Evolutionary conservation across 2,329 filamentous ascomycete species (phyloP), one percentile per base, ranked within the genome.

Genomic region (Simplicillium sp.): DNA sequence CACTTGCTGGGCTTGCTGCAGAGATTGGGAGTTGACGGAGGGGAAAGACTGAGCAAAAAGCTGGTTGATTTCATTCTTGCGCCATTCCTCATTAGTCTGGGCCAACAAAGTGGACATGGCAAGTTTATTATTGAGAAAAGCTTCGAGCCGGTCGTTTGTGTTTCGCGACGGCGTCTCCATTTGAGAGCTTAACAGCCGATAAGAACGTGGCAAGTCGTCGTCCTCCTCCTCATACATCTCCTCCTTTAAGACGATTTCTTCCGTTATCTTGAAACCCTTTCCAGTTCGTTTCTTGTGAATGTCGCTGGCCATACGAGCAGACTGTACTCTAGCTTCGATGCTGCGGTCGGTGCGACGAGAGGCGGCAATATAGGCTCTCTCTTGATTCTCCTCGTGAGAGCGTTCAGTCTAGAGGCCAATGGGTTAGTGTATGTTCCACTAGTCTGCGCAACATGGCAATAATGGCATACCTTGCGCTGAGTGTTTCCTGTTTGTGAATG

Each of bases 151-250:
- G 20, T 72, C 67, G 54, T 82, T 82, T 56, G 84, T 73, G 45
- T 78, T 73, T 18, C 69, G 59, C 2, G 76, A 78, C 13, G 66
- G 66, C 2, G 75, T 81, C 48, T 78, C 71, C 44, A 84, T 64
- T 50, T 81, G 73, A 3, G 76, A 70, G 12, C 76, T 77, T 28
- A 87, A 64, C 12, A 77, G 67, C 43, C 78, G 71, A 54, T 80
- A 84, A 40, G 79, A 77, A 45, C 77, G 71, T 1, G 82, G 80
- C 17, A 86, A 57, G 42, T 89, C 84, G 50, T 94, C 86, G 40
- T 94, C 88, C 54, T 94, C 86, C 60, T 95, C 89, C 54, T 95
- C 88, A 56, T 96, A 96, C 87, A 95, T 94, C 58, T 94, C 87
- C 58, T 95, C 89, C 47, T 87, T 88, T 50, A 84, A 69, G 11